phyloP scores from a whole-genome alignment of 306 rosid species.

The Casuarina glauca region DNA sequence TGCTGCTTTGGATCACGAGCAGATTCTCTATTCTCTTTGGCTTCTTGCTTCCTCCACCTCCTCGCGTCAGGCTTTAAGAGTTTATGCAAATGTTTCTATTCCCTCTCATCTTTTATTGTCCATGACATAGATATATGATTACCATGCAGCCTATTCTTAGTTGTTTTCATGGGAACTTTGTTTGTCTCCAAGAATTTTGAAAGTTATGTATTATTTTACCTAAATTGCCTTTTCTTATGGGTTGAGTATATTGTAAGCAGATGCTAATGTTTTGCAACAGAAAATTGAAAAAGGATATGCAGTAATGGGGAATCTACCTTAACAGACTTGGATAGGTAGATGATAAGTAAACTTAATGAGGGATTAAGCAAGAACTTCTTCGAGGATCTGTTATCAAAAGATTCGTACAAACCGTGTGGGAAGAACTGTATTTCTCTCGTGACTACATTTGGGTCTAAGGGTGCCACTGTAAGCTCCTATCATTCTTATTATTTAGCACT shows the following conservation, averaged over 20 bases:
- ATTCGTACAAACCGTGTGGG: constrained; percentile 68
- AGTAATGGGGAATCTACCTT: constrained; percentile 81
- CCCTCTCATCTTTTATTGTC: background rate
- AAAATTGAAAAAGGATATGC: constrained; percentile 72
- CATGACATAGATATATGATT: too few species aligned
- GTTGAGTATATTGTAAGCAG: constrained; percentile 47
- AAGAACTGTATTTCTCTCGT: constrained; percentile 90
- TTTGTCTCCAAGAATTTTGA: background rate
- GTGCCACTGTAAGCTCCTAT: constrained; percentile 68
- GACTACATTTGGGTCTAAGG: constrained; percentile 99
- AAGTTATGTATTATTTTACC: background rate
- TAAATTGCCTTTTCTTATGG: background rate
- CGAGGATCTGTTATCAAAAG: constrained; percentile 73
- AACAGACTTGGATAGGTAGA: constrained; percentile 80
- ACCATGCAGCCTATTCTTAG: background rate
- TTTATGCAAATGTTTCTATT: constrained; percentile 6
- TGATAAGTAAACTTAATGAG: constrained; percentile 74
- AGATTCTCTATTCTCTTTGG: background rate
- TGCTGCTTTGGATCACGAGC: background rate
- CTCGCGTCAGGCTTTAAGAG: background rate
- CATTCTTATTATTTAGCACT: constrained; percentile 5
- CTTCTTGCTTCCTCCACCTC: background rate
- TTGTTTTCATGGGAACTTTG: background rate
- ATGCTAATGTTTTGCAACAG: constrained; percentile 55
- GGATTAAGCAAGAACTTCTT: constrained; percentile 67